Evolutionary conservation across 371 early-diverging fungal genomes (phyloP).

Genomic region (Mortierella sp.): DNA sequence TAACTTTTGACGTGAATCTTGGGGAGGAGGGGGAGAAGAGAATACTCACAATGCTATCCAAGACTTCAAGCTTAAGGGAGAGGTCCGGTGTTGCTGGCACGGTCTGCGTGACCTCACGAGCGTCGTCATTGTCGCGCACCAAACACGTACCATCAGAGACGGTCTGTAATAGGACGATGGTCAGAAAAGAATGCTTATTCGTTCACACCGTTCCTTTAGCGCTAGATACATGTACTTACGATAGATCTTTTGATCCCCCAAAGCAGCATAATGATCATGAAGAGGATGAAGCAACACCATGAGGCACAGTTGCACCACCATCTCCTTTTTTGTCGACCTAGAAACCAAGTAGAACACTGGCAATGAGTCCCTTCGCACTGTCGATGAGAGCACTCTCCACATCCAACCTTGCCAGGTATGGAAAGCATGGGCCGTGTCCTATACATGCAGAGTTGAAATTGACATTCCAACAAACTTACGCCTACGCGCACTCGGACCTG

Average conservation of each 20-base stretch:
- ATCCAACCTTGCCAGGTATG: no score
- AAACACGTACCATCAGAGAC: not conserved
- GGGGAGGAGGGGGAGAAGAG: not conserved
- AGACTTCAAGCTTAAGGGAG: not conserved
- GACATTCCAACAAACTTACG: no score
- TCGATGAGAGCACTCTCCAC: no score
- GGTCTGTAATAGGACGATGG: not conserved
- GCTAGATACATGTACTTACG: conserved; percentile 14
- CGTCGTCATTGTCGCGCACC: not conserved
- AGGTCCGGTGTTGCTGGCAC: conserved; percentile 1
- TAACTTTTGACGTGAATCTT: not conserved
- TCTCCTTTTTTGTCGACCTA: not conserved
- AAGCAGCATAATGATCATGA: conserved; percentile 11
- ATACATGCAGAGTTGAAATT: no score
- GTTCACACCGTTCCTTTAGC: not conserved
- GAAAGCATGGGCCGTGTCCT: no score
- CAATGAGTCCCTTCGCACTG: no score
- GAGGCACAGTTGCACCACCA: conserved; percentile 19
- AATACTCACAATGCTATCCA: conserved; percentile 19
- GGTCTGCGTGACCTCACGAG: not conserved
- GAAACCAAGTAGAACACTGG: not conserved
- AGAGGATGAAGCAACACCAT: conserved; percentile 23
- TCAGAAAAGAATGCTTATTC: not conserved
- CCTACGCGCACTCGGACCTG: no score
- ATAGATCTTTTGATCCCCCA: conserved; percentile 8